These are phyloP conservation scores for Pythium apleroticum DNA, from an alignment of 352 stramenopile species.

Conservation along the genomic window DNA sequence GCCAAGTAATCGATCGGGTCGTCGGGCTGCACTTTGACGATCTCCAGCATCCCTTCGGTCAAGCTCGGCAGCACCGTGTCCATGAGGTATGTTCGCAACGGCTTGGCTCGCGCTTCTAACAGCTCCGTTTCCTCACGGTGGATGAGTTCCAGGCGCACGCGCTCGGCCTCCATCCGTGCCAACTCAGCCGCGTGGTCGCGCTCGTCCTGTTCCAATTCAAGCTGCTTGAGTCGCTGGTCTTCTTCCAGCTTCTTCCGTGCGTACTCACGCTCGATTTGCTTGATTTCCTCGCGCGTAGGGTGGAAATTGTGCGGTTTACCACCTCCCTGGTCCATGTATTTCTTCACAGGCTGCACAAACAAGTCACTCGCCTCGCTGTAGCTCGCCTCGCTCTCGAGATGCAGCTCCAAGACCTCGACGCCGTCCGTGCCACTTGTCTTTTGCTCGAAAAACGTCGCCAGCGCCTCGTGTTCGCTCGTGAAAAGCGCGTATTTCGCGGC, in stretches of 20 bases:
- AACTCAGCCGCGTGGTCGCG: conserved; percentile 47
- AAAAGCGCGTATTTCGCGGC: conserved; percentile 51
- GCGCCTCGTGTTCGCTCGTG: conserved; percentile 40
- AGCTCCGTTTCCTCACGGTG: conserved; percentile 81
- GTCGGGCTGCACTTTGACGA: conserved; percentile 83
- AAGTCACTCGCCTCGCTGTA: conserved; percentile 37
- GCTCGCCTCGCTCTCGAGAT: conserved; percentile 42
- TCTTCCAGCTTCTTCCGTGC: conserved; percentile 50
- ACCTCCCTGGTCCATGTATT: conserved; percentile 79
- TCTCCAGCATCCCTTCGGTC: conserved; percentile 84
- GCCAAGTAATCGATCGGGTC: conserved; percentile 89
- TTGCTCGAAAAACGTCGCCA: conserved; percentile 71
- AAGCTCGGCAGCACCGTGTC: conserved; percentile 82
- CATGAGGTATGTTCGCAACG: conserved; percentile 81
- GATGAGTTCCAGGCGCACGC: conserved; percentile 63
- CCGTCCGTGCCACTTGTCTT: conserved; percentile 20
- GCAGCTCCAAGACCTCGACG: conserved; percentile 73
- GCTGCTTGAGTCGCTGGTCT: conserved; percentile 34
- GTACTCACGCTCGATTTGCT: conserved; percentile 40
- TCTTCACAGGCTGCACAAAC: conserved; percentile 50
- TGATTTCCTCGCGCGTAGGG: conserved; percentile 68
- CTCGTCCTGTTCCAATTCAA: conserved; percentile 49
- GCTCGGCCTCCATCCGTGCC: conserved; percentile 51
- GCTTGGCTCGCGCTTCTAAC: conserved; percentile 76
- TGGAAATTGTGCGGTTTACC: conserved; percentile 79